phyloP scores from a whole-genome alignment of 169 alveolate genomes.

The Cryptosporidium meleagridis region DNA sequence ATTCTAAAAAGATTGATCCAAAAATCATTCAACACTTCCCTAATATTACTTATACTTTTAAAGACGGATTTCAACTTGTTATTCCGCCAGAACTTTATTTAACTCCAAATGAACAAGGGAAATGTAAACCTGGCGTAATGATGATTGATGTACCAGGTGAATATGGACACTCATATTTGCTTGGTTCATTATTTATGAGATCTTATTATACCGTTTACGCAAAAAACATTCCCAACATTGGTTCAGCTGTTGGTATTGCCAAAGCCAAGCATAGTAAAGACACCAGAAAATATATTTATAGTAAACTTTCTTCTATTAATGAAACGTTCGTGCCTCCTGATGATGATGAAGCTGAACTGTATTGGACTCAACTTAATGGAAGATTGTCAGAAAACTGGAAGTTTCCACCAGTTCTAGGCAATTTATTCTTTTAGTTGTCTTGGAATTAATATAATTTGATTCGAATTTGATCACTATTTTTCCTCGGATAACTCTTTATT shows the following conservation, averaged over 20 bases:
- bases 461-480: no score
- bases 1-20: constrained; percentile 26
- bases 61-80: not conserved
- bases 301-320: constrained; percentile 14
- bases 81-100: constrained; percentile 76
- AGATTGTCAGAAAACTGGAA: constrained; percentile 33
- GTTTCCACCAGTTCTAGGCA: constrained; percentile 6
- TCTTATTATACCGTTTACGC: constrained; percentile 84
- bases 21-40: constrained; percentile 76
- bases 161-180: constrained; percentile 87
- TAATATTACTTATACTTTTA: constrained; percentile 80
- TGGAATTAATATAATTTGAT: not conserved
- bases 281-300: constrained; percentile 39
- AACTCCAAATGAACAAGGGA: constrained; percentile 74
- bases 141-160: constrained; percentile 90
- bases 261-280: constrained; percentile 55
- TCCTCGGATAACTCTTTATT: not conserved
- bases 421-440: not conserved
- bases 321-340: constrained; percentile 37
- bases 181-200: constrained; percentile 88
- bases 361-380: constrained; percentile 62
- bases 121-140: constrained; percentile 89
- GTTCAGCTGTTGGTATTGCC: constrained; percentile 71
- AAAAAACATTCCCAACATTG: constrained; percentile 58
- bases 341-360: constrained; percentile 62